phyloP scores from a whole-genome alignment of 257 asterid genomes.

The Catharanthus roseus region DNA sequence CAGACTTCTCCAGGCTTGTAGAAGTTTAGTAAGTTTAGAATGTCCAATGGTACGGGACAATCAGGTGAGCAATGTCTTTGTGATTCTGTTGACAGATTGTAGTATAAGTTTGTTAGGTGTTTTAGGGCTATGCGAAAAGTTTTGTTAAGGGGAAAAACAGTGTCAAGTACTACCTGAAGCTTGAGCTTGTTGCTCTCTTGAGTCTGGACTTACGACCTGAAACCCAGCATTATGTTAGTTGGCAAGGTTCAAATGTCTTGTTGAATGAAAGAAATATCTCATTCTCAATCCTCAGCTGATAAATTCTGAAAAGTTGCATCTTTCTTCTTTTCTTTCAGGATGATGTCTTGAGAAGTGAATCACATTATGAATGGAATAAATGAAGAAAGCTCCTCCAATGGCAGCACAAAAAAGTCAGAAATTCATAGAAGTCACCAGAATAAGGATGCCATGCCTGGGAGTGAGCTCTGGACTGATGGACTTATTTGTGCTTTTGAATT shows the following conservation, averaged over 20 bases:
- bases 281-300: background rate
- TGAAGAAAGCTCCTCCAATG: conserved; percentile 39
- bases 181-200: background rate
- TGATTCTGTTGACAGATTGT: background rate
- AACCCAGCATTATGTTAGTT: background rate
- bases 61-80: background rate
- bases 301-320: background rate
- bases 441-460: conserved; percentile 52
- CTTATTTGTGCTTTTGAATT: conserved; percentile 91
- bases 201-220: background rate
- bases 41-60: background rate
- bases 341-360: conserved; percentile 7
- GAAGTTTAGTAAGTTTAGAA: background rate
- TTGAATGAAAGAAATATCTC: background rate
- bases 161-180: background rate
- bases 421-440: conserved; percentile 37
- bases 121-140: background rate
- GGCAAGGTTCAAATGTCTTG: background rate
- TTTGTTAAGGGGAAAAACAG: background rate
- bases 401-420: conserved; percentile 43
- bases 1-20: background rate
- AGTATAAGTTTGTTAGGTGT: background rate
- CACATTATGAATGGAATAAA: conserved; percentile 30
- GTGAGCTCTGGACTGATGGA: conserved; percentile 80
- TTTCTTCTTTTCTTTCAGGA: background rate